phyloP scores from a whole-genome alignment of 208 protist genomes.

The Wallacemonas collosoma region DNA sequence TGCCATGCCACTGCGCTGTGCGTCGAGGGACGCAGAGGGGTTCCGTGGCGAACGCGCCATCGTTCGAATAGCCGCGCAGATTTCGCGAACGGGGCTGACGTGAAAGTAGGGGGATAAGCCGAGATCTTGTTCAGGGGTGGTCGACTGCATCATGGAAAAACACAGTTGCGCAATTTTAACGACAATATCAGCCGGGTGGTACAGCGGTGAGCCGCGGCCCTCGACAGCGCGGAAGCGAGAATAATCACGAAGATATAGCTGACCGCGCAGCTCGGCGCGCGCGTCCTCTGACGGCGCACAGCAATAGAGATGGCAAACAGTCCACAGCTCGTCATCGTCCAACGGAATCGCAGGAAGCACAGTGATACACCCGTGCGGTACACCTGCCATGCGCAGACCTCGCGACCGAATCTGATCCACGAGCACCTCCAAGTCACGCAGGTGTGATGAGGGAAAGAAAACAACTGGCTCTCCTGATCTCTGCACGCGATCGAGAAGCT shows the following conservation, averaged over 20 bases:
- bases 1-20: not conserved
- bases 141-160: constrained; percentile 23
- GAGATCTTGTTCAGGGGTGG: constrained; percentile 22
- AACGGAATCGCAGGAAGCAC: constrained; percentile 73
- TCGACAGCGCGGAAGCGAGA: constrained; percentile 33
- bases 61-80: constrained; percentile 30
- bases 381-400: constrained; percentile 68
- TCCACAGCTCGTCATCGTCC: constrained; percentile 49
- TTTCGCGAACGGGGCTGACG: constrained; percentile 56
- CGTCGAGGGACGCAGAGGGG: not conserved
- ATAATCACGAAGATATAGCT: constrained; percentile 47
- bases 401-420: constrained; percentile 52
- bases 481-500: constrained; percentile 51
- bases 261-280: constrained; percentile 38
- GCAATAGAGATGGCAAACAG: constrained; percentile 64
- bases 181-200: constrained; percentile 76
- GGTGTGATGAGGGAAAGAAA: constrained; percentile 44
- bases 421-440: constrained; percentile 72
- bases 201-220: constrained; percentile 30
- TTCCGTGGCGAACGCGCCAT: not conserved
- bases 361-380: constrained; percentile 69
- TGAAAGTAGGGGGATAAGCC: constrained; percentile 61
- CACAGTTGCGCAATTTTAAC: constrained; percentile 69
- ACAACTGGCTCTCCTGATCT: constrained; percentile 65
- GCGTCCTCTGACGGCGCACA: constrained; percentile 34